Evolutionary conservation across 257 asterid species (phyloP).

Genomic region (Dorcoceras hygrometricum): DNA sequence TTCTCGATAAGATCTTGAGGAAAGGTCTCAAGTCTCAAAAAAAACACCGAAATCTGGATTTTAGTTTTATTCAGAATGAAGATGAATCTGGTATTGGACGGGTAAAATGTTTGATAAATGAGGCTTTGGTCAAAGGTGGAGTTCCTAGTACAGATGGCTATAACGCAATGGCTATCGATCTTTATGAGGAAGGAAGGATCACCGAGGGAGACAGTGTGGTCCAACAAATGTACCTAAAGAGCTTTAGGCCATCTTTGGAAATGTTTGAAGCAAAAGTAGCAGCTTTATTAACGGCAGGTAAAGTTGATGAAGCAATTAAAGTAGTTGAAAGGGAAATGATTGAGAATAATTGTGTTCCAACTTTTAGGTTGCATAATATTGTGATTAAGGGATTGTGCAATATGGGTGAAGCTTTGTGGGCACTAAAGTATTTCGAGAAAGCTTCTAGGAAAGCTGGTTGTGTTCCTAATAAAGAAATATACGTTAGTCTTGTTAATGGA

Average conservation of each 20-base stretch:
- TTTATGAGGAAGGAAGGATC: conserved; percentile 66
- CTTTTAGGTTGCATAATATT: conserved; percentile 50
- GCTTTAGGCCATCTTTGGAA: conserved; percentile 46
- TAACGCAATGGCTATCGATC: conserved; percentile 60
- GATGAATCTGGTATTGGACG: conserved; percentile 29
- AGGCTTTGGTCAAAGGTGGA: conserved; percentile 62
- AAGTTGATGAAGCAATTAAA: conserved; percentile 51
- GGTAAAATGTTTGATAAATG: conserved; percentile 56
- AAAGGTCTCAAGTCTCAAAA: conserved; percentile 85
- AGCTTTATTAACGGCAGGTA: conserved; percentile 46
- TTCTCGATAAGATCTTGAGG: conserved; percentile 63
- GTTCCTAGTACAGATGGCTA: conserved; percentile 68
- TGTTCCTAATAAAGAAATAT: conserved; percentile 58
- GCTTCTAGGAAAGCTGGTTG: conserved; percentile 57
- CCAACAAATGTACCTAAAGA: conserved; percentile 51
- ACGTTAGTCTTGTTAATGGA: conserved; percentile 56
- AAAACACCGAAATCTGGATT: conserved; percentile 49
- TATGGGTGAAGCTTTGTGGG: conserved; percentile 37
- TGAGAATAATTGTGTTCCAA: conserved; percentile 52
- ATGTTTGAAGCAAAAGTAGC: conserved; percentile 65
- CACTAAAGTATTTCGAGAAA: conserved; percentile 52
- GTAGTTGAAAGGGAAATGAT: conserved; percentile 68
- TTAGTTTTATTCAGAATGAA: conserved; percentile 34
- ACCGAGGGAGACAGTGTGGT: conserved; percentile 60
- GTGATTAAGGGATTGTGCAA: conserved; percentile 65